Evolutionary conservation across 441 rosid species (phyloP).

Genomic region (Hypseocharis bilobata): DNA sequence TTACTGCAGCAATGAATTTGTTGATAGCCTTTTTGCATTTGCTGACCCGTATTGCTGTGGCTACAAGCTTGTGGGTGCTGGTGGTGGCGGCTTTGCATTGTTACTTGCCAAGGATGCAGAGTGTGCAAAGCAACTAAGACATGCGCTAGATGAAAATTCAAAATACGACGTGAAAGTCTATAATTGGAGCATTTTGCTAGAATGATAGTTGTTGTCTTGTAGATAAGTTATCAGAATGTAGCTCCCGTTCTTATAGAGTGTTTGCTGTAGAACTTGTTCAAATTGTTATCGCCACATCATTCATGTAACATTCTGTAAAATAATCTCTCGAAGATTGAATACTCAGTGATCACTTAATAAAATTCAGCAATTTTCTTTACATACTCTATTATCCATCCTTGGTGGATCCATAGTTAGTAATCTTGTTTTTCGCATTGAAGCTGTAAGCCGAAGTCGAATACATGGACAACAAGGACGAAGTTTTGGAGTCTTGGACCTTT

Average conservation of each 20-base stretch:
- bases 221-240: background rate
- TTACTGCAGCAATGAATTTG: slow-evolving; percentile 76
- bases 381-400: too few species aligned
- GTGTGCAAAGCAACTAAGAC: slow-evolving; percentile 42
- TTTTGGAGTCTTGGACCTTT: too few species aligned
- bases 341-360: too few species aligned
- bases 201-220: slow-evolving; percentile 3
- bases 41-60: slow-evolving; percentile 71
- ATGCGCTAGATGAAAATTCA: slow-evolving; percentile 37
- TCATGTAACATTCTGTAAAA: too few species aligned
- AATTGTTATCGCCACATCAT: background rate
- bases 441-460: too few species aligned
- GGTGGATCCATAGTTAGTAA: too few species aligned
- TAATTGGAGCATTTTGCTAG: slow-evolving; percentile 46
- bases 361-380: too few species aligned
- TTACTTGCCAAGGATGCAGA: slow-evolving; percentile 52
- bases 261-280: background rate
- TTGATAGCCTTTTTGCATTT: slow-evolving; percentile 57
- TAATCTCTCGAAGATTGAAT: too few species aligned
- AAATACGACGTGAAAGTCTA: slow-evolving; percentile 48
- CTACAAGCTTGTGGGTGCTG: slow-evolving; percentile 89
- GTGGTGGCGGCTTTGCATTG: slow-evolving; percentile 83
- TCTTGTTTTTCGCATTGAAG: too few species aligned
- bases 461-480: too few species aligned
- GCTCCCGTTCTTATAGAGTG: background rate